A percentile compares a stretch with the other conserved stretches of the same genome.
phyloP scores from a whole-genome alignment of 2,329 filamentous ascomycete genomes.

The Tolypocladium paradoxum region DNA sequence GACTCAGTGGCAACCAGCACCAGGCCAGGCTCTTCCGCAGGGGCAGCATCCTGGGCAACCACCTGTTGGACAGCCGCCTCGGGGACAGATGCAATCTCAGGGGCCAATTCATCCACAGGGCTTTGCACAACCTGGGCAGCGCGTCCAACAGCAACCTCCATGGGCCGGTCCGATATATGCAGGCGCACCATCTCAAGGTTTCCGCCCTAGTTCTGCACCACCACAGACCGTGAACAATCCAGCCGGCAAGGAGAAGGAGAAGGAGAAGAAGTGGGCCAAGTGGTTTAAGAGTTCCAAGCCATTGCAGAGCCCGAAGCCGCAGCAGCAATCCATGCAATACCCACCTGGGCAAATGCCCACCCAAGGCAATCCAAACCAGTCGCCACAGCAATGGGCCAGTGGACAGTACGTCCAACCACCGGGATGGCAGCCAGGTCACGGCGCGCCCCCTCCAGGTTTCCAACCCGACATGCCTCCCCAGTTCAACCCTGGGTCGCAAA shows the following conservation, averaged over 20 bases:
- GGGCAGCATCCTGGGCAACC: not conserved
- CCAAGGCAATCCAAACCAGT: not conserved
- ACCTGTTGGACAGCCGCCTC: not conserved
- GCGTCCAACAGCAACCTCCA: not conserved
- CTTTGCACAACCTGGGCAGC: not conserved
- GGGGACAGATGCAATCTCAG: not conserved
- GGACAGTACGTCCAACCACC: constrained; percentile 1
- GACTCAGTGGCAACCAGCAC: not conserved
- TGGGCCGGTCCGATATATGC: not conserved
- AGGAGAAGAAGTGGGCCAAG: constrained; percentile 17
- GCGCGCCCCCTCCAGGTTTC: not conserved
- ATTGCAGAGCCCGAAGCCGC: constrained; percentile 1
- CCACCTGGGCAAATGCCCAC: not conserved
- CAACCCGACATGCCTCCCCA: not conserved
- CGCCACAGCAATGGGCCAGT: not conserved
- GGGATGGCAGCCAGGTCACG: constrained; percentile 4
- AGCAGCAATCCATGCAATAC: not conserved
- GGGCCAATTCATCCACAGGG: not conserved
- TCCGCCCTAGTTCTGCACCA: not conserved
- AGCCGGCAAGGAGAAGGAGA: constrained; percentile 12
- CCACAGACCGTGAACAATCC: not conserved
- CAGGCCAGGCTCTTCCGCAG: not conserved
- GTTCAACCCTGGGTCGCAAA: not conserved
- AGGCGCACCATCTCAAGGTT: not conserved
- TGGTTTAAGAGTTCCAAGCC: constrained; percentile 17